These are phyloP conservation scores for Penicillium sp. DNA, from an alignment of 2,329 filamentous ascomycete genomes.

Conservation along the genomic window DNA sequence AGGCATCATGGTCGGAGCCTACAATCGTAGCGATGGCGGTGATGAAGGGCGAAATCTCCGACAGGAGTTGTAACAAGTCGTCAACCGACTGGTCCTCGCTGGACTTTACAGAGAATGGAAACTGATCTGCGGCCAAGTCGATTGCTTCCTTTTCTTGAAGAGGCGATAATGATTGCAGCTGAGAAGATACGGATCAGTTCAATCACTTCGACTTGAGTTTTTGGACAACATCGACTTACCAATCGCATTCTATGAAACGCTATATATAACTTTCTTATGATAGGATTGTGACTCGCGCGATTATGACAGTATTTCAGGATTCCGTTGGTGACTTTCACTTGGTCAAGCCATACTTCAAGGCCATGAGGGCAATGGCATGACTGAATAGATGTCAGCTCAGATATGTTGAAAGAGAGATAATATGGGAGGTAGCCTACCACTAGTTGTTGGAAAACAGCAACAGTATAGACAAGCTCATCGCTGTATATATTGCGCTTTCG, in stretches of 20 bases:
- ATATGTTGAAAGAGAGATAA: too few species aligned
- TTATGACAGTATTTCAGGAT: constrained; percentile 3
- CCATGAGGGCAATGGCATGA: constrained; percentile 4
- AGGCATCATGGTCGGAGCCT: background rate
- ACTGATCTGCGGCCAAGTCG: background rate
- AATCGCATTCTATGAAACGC: constrained; percentile 4
- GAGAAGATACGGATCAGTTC: background rate
- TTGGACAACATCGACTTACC: constrained; percentile 1
- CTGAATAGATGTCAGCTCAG: background rate
- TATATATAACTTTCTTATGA: background rate
- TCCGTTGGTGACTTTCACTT: constrained; percentile 1
- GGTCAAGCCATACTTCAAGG: constrained; percentile 1
- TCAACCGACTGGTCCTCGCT: background rate
- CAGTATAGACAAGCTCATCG: constrained; percentile 9
- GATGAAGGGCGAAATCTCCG: background rate
- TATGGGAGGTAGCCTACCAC: background rate
- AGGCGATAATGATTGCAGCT: constrained; percentile 5
- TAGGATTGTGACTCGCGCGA: background rate
- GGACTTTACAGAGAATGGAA: background rate
- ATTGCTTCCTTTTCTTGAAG: background rate
- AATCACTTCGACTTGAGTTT: background rate
- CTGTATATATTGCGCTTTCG: constrained; percentile 2
- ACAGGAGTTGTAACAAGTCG: constrained; percentile 4
- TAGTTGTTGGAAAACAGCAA: constrained; percentile 2
- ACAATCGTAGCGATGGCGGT: background rate